phyloP scores from a whole-genome alignment of 2,329 filamentous ascomycete species.

The Fusarium subglutinans region DNA sequence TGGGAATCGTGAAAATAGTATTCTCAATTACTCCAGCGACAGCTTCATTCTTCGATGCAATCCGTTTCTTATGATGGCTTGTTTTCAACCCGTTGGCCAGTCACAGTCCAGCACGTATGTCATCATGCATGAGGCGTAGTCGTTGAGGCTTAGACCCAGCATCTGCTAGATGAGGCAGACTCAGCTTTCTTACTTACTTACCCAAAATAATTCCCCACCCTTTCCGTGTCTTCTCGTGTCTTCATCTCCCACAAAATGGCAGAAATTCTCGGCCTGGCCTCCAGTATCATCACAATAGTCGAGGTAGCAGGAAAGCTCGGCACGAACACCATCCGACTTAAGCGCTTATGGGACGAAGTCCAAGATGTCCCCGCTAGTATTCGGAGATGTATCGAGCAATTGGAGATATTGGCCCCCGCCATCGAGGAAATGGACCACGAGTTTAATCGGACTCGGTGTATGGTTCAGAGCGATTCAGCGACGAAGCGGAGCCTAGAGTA shows the following conservation, averaged over 20 bases:
- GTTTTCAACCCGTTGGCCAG: background rate
- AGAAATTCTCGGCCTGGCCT: constrained; percentile 19
- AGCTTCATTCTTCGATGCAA: background rate
- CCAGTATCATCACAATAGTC: constrained; percentile 26
- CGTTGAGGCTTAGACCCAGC: background rate
- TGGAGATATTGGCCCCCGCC: background rate
- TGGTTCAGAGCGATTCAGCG: background rate
- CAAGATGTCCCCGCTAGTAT: constrained; percentile 15
- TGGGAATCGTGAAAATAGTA: no score
- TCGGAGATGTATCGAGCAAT: background rate
- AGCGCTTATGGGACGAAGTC: constrained; percentile 27
- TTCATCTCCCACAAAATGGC: constrained; percentile 7
- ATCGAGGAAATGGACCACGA: constrained; percentile 14
- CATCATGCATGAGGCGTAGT: background rate
- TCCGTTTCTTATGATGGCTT: no score
- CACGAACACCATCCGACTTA: constrained; percentile 7
- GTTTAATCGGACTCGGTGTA: background rate
- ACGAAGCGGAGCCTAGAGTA: constrained; percentile 10
- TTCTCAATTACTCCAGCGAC: no score
- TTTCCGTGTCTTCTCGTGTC: fast-evolving
- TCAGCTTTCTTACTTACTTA: background rate
- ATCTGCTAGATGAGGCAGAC: background rate
- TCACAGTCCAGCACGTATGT: background rate
- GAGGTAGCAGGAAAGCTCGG: constrained; percentile 24
- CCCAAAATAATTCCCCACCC: background rate